A percentile compares a stretch with the other conserved stretches of the same genome.
Evolutionary conservation across 441 rosid species (phyloP).

Genomic region (Viola pubescens): DNA sequence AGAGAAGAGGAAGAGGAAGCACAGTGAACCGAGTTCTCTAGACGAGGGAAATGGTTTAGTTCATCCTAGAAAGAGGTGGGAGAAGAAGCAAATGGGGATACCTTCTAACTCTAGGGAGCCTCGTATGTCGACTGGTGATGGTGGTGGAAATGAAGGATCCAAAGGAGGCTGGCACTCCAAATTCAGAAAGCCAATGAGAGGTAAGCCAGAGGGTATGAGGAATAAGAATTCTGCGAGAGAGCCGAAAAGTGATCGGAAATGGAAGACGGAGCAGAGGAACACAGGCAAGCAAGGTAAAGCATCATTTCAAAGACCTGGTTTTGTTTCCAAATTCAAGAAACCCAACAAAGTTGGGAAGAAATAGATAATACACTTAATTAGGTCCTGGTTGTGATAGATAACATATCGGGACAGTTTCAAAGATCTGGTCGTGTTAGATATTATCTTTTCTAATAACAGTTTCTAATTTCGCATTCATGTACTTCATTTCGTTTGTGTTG

Average conservation of each 20-base stretch:
- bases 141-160: slow-evolving; percentile 15
- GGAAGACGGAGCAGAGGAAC: slow-evolving; percentile 12
- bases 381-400: background rate
- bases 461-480: too few species aligned
- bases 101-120: slow-evolving; percentile 9
- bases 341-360: slow-evolving; percentile 15
- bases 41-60: slow-evolving; percentile 12
- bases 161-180: slow-evolving; percentile 16
- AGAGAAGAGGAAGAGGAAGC: slow-evolving; percentile 27
- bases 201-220: slow-evolving; percentile 12
- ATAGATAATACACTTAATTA: background rate
- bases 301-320: slow-evolving; percentile 12
- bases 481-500: too few species aligned
- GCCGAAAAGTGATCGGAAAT: slow-evolving; percentile 13
- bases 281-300: slow-evolving; percentile 11
- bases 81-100: slow-evolving; percentile 9
- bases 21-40: slow-evolving; percentile 9
- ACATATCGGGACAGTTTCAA: too few species aligned
- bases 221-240: slow-evolving; percentile 19
- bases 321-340: slow-evolving; percentile 18
- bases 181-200: slow-evolving; percentile 15
- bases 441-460: background rate
- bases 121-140: slow-evolving; percentile 5
- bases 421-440: too few species aligned
- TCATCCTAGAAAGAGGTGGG: slow-evolving; percentile 32